phyloP scores from a whole-genome alignment of 805 yeast species.

The Tetrapisispora phaffii region DNA sequence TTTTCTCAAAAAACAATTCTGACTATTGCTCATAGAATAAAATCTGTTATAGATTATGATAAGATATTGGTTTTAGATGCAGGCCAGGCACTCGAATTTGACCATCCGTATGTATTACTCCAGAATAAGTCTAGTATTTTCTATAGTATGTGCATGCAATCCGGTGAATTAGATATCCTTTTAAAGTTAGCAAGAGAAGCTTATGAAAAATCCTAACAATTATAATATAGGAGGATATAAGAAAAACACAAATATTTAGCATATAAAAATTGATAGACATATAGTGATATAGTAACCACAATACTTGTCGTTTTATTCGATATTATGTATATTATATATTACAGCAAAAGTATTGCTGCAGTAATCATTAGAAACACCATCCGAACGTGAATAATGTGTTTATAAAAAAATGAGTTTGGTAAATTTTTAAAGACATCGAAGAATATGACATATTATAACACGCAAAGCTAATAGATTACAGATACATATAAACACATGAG shows the following conservation, averaged over 20 bases:
- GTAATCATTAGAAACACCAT: too few relatives aligned
- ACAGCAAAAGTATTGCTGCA: too few relatives aligned
- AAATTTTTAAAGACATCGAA: too few relatives aligned
- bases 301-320: too few relatives aligned
- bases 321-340: too few relatives aligned
- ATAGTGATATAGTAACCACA: neutral
- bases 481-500: neutral
- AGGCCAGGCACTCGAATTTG: conserved; percentile 61
- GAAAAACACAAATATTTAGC: neutral
- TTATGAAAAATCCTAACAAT: neutral
- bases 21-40: conserved; percentile 72
- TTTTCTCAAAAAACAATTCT: conserved; percentile 57
- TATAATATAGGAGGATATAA: neutral
- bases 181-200: conserved; percentile 50
- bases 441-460: too few relatives aligned
- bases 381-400: too few relatives aligned
- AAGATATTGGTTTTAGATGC: conserved; percentile 67
- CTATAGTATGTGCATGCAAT: conserved; percentile 61
- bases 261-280: neutral
- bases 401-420: too few relatives aligned
- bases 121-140: conserved; percentile 40
- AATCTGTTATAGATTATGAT: conserved; percentile 72
- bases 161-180: conserved; percentile 77
- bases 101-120: conserved; percentile 51
- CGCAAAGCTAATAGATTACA: too few relatives aligned